Percentiles rank a stretch among this genome's conserved stretches.
These are phyloP conservation scores for Trametes meyenii DNA, from an alignment of 768 basidiomycete species.

Conservation along the genomic window DNA sequence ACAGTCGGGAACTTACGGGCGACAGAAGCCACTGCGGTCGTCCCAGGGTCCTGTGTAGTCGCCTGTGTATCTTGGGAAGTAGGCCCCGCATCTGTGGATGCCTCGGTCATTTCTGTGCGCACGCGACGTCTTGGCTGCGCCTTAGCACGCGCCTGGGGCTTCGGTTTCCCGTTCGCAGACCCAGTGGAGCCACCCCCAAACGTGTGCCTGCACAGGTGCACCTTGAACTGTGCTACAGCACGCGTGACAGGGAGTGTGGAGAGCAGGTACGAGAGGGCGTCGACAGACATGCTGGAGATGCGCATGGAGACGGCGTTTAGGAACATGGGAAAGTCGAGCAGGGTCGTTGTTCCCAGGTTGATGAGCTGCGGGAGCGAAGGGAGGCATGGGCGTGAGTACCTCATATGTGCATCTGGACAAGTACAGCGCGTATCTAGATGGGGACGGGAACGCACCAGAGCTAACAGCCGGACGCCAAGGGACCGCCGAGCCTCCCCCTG, in stretches of 20 bases:
- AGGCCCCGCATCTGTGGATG: neutral
- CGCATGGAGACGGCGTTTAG: slow-evolving; percentile 34
- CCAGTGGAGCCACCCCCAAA: slow-evolving; percentile 3
- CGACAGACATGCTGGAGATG: slow-evolving; percentile 26
- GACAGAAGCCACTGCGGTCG: slow-evolving; percentile 4
- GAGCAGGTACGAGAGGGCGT: slow-evolving; percentile 28
- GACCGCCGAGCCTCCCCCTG: slow-evolving; percentile 21
- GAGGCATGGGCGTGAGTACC: neutral
- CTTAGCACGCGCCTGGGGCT: neutral
- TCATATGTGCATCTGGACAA: neutral
- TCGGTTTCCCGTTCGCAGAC: neutral
- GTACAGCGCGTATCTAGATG: neutral
- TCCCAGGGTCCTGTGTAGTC: neutral
- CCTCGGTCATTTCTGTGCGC: slow-evolving; percentile 16
- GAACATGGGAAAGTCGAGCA: slow-evolving; percentile 37
- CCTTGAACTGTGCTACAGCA: slow-evolving; percentile 32
- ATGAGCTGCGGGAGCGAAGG: slow-evolving; percentile 32
- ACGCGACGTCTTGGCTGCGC: slow-evolving; percentile 19
- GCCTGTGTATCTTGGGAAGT: slow-evolving; percentile 5
- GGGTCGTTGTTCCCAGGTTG: slow-evolving; percentile 37
- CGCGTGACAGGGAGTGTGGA: slow-evolving; percentile 30
- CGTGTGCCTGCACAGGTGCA: slow-evolving; percentile 32
- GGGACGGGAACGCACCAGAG: slow-evolving; percentile 31
- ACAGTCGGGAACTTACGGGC: slow-evolving; percentile 23
- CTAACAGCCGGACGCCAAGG: slow-evolving; percentile 34